Conservation (phyloP, 108 stramenopile species). For the Cylindrotheca fusiformis region DNA sequence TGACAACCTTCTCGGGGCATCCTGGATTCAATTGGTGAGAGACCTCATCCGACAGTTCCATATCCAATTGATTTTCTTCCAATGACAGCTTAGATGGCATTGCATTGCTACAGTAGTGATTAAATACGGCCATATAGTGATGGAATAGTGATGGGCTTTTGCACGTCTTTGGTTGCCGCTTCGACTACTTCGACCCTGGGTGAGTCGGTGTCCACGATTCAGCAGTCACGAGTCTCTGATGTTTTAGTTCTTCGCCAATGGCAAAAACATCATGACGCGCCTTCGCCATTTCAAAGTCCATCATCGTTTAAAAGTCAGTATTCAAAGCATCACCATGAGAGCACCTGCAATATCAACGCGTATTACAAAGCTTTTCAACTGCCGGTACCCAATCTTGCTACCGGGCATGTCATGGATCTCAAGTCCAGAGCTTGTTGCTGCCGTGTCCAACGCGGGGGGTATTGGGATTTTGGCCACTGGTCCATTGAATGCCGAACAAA, state of each 20-base stretch:
- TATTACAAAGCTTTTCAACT: conserved; percentile 68
- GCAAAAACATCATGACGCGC: too few relatives aligned
- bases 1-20: conserved; percentile 70
- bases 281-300: neutral
- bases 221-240: too few relatives aligned
- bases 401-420: conserved; percentile 90
- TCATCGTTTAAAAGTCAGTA: neutral
- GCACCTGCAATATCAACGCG: conserved; percentile 38
- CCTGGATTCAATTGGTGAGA: conserved; percentile 87
- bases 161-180: too few relatives aligned
- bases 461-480: conserved; percentile 85
- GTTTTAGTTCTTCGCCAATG: too few relatives aligned
- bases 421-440: conserved; percentile 72
- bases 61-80: too few relatives aligned
- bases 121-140: too few relatives aligned
- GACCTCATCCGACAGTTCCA: too few relatives aligned
- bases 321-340: neutral
- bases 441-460: conserved; percentile 88
- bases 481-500: conserved; percentile 69
- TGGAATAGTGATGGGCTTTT: too few relatives aligned
- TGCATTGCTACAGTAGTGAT: too few relatives aligned
- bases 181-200: too few relatives aligned
- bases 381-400: conserved; percentile 75
- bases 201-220: too few relatives aligned
- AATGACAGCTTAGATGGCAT: too few relatives aligned